Percentiles rank a stretch among this genome's conserved stretches.
phyloP scores from a whole-genome alignment of 805 yeast species.

The Wickerhamomyces silvicola region DNA sequence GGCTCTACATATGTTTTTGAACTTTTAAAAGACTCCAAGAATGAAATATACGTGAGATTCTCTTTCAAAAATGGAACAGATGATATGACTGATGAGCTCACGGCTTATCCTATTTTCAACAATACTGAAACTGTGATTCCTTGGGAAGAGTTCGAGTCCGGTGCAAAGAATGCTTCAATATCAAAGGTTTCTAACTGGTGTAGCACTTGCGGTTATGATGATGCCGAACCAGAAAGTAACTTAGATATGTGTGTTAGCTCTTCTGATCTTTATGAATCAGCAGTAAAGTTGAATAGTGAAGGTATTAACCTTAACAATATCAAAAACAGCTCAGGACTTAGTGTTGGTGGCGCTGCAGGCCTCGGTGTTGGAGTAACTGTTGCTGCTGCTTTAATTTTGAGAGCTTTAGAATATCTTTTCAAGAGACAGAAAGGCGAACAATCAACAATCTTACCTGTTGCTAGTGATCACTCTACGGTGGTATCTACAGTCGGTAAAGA shows the following conservation, averaged over 20 bases:
- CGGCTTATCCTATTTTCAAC: constrained; percentile 34
- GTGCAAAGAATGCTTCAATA: constrained; percentile 24
- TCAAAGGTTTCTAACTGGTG: constrained; percentile 32
- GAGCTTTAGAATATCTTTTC: no score
- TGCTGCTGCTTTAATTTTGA: no score
- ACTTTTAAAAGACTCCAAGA: constrained; percentile 23
- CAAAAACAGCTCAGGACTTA: no score
- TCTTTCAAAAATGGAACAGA: constrained; percentile 41
- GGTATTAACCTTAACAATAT: constrained; percentile 26
- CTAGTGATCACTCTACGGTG: neutral
- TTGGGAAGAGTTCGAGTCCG: constrained; percentile 30
- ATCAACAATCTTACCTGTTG: no score
- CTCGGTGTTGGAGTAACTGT: no score
- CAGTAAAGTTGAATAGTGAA: constrained; percentile 20
- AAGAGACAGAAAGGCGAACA: no score
- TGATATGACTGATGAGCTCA: constrained; percentile 23
- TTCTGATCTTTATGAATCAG: constrained; percentile 26
- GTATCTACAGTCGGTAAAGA: neutral
- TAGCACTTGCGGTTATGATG: constrained; percentile 27
- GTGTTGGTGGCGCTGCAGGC: no score
- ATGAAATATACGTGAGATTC: constrained; percentile 32
- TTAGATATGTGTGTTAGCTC: constrained; percentile 30
- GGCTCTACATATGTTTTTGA: constrained; percentile 42
- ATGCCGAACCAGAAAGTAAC: constrained; percentile 9
- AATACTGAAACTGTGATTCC: constrained; percentile 23